Evolutionary conservation across 2,329 filamentous ascomycete genomes (phyloP).

Genomic region (Penicillium sp.): DNA sequence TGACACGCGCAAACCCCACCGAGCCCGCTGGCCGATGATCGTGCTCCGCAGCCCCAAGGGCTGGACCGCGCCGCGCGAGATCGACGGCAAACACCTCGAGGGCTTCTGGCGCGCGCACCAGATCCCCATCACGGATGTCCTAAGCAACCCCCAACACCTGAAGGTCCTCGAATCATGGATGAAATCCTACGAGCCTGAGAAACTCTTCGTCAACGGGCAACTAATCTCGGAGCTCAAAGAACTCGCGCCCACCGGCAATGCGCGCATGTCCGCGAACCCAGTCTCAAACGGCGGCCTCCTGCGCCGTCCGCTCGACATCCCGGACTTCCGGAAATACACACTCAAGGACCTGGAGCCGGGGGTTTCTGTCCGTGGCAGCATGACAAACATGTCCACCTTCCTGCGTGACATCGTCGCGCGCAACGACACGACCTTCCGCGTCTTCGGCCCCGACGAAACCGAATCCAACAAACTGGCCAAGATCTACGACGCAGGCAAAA

Average conservation of each 20-base stretch:
- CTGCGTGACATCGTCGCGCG: conserved; percentile 69
- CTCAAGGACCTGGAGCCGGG: conserved; percentile 67
- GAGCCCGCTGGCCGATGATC: conserved; percentile 79
- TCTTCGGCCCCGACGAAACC: conserved; percentile 81
- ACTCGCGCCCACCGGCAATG: conserved; percentile 67
- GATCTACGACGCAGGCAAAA: conserved; percentile 76
- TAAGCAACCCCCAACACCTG: conserved; percentile 67
- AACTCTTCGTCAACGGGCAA: conserved; percentile 70
- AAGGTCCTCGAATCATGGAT: conserved; percentile 77
- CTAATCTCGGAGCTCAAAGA: conserved; percentile 66
- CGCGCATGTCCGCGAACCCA: conserved; percentile 78
- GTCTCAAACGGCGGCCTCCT: conserved; percentile 74
- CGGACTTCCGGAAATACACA: conserved; percentile 71
- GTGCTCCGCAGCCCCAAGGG: conserved; percentile 78
- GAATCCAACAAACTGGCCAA: conserved; percentile 77
- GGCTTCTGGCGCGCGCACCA: conserved; percentile 83
- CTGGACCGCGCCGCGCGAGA: conserved; percentile 75
- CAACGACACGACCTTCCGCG: conserved; percentile 72
- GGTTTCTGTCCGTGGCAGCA: conserved; percentile 63
- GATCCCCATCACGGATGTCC: conserved; percentile 74
- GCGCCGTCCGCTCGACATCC: conserved; percentile 69
- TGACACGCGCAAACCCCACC: conserved; percentile 69
- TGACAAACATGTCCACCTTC: conserved; percentile 71
- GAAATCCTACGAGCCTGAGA: conserved; percentile 74
- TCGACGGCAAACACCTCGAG: conserved; percentile 72